These are phyloP conservation scores for Chlamydomonas incerta DNA, from an alignment of 139 green algal genomes.

Conservation along the genomic window DNA sequence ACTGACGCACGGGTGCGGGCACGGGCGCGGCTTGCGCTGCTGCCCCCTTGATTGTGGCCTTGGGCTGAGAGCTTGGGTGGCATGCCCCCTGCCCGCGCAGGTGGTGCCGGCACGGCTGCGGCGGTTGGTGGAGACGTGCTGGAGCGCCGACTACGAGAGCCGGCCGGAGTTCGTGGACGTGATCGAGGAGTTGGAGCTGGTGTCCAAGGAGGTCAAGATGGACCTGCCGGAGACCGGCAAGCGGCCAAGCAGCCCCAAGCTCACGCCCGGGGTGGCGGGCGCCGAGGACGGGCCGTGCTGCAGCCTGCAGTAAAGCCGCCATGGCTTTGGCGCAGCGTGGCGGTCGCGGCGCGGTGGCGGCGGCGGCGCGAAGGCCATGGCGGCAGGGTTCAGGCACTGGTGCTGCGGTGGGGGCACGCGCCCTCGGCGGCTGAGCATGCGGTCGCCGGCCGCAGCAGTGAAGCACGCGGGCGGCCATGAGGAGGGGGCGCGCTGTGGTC, in stretches of 20 bases:
- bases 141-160: conserved; percentile 63
- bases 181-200: conserved; percentile 48
- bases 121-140: conserved; percentile 70
- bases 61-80: too few species aligned
- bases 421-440: too few species aligned
- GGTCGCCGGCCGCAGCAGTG: too few species aligned
- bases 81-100: neutral
- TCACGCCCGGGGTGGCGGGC: neutral
- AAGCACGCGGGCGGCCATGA: too few species aligned
- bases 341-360: neutral
- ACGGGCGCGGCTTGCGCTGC: too few species aligned
- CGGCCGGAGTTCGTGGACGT: conserved; percentile 67
- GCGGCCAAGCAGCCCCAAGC: neutral
- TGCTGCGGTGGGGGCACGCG: too few species aligned
- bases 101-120: conserved; percentile 61
- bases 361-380: neutral
- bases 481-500: too few species aligned
- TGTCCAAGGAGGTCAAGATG: conserved; percentile 31
- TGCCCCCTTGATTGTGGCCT: too few species aligned
- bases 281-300: conserved; percentile 1
- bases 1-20: too few species aligned
- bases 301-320: conserved; percentile 9
- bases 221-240: conserved; percentile 1
- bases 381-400: too few species aligned
- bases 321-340: too few species aligned